phyloP scores from a whole-genome alignment of 2,329 filamentous ascomycete species.

The Monilinia laxa region DNA sequence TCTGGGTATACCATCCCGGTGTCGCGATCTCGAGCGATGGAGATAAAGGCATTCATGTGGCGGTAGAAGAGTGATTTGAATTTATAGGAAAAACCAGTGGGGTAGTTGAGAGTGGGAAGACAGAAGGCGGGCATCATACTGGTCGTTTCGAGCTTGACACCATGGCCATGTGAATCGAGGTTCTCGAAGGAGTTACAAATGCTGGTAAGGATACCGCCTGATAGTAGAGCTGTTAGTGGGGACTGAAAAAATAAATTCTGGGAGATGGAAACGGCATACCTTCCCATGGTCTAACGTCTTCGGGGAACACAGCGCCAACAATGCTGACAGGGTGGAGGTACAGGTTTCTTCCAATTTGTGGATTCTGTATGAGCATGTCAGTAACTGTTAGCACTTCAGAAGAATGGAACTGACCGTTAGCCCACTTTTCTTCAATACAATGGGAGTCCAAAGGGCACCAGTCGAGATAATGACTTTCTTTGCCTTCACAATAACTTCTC shows the following conservation, averaged over 20 bases:
- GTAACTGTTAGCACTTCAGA: neutral
- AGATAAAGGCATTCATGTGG: constrained; percentile 70
- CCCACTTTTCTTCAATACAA: constrained; percentile 75
- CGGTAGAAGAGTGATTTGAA: constrained; percentile 65
- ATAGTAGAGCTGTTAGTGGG: constrained; percentile 8
- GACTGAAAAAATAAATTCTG: neutral
- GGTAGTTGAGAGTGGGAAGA: constrained; percentile 65
- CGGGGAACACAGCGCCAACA: constrained; percentile 61
- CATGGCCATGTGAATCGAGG: constrained; percentile 76
- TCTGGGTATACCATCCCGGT: constrained; percentile 73
- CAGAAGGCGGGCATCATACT: constrained; percentile 69
- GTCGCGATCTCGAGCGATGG: constrained; percentile 73
- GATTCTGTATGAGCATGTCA: constrained; percentile 50
- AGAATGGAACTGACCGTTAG: constrained; percentile 52
- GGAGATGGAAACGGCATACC: constrained; percentile 26
- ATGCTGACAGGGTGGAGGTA: constrained; percentile 73
- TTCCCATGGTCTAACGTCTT: constrained; percentile 70
- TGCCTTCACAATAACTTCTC: constrained; percentile 70
- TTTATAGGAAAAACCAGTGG: constrained; percentile 69
- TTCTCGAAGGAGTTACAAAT: constrained; percentile 78
- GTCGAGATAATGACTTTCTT: constrained; percentile 78
- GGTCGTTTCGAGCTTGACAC: constrained; percentile 74
- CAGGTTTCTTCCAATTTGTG: constrained; percentile 78
- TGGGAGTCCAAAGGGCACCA: constrained; percentile 74
- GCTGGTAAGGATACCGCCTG: constrained; percentile 70